Percentiles rank a stretch among this genome's conserved stretches.
Conservation (phyloP, 2,329 filamentous ascomycete genomes). For the Phyllosticta citrichinensis region DNA sequence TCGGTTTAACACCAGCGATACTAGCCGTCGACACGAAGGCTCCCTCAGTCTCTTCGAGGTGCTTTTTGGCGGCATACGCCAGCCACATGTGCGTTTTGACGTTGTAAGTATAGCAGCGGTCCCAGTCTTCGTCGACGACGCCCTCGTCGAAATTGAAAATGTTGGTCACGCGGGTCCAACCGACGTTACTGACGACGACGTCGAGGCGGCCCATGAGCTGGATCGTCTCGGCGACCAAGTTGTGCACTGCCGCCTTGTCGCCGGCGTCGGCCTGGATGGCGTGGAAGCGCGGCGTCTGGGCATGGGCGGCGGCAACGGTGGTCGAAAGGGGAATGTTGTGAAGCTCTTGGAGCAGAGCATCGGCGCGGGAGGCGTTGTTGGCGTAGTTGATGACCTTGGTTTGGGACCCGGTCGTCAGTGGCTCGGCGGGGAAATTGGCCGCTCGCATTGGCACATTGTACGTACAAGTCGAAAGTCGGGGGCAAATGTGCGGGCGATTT, state of each 20-base stretch:
- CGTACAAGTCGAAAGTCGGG: slow-evolving; percentile 37
- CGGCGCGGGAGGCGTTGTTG: slow-evolving; percentile 33
- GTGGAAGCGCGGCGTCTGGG: slow-evolving; percentile 29
- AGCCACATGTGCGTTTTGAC: slow-evolving; percentile 43
- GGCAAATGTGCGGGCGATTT: slow-evolving; percentile 36
- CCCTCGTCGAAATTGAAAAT: slow-evolving; percentile 50
- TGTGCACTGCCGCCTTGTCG: slow-evolving; percentile 31
- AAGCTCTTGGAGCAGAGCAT: slow-evolving; percentile 32
- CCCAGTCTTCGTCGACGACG: slow-evolving; percentile 53
- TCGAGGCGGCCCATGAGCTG: slow-evolving; percentile 37
- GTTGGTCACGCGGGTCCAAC: slow-evolving; percentile 52
- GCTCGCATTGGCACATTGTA: not conserved
- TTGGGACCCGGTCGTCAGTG: not conserved
- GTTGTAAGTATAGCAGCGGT: slow-evolving; percentile 55
- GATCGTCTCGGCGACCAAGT: slow-evolving; percentile 35
- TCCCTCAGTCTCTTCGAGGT: slow-evolving; percentile 49
- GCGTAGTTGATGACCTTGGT: slow-evolving; percentile 39
- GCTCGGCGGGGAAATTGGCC: not conserved
- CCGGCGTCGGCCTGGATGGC: slow-evolving; percentile 38
- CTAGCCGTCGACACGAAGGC: slow-evolving; percentile 55
- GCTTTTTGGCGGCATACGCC: slow-evolving; percentile 47
- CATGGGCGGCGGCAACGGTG: slow-evolving; percentile 13
- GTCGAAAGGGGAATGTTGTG: slow-evolving; percentile 25
- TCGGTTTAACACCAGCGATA: slow-evolving; percentile 53
- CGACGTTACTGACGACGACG: slow-evolving; percentile 42